Conservation (phyloP, 2,329 filamentous ascomycete species). For the Penicillium sp. region DNA sequence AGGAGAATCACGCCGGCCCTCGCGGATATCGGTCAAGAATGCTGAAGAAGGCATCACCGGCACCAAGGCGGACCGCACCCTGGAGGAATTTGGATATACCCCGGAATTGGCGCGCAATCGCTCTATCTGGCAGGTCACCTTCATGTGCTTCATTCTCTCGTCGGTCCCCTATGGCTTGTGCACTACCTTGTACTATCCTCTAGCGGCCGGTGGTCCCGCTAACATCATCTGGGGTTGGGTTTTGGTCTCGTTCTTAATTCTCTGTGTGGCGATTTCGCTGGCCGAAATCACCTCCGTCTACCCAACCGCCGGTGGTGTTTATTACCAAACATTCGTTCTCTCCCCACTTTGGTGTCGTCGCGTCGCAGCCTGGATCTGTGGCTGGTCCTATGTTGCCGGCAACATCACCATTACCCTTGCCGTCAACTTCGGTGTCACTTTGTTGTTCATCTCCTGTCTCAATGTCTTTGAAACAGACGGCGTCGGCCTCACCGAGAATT, state of each 20-base stretch:
- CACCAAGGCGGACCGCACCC: slow-evolving; percentile 19
- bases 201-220: slow-evolving; percentile 67
- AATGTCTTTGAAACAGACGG: slow-evolving; percentile 54
- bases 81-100: slow-evolving; percentile 59
- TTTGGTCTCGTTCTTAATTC: slow-evolving; percentile 60
- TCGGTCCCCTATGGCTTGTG: slow-evolving; percentile 65
- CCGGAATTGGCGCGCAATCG: slow-evolving; percentile 61
- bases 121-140: slow-evolving; percentile 40
- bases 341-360: slow-evolving; percentile 63
- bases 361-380: slow-evolving; percentile 65
- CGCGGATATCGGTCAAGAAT: slow-evolving; percentile 12
- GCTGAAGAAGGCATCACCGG: slow-evolving; percentile 12
- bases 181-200: slow-evolving; percentile 66
- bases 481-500: slow-evolving; percentile 39
- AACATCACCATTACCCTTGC: slow-evolving; percentile 75
- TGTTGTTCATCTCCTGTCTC: slow-evolving; percentile 55
- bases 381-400: slow-evolving; percentile 72
- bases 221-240: slow-evolving; percentile 69
- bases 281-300: slow-evolving; percentile 68
- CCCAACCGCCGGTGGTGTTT: slow-evolving; percentile 66
- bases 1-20: slow-evolving; percentile 10
- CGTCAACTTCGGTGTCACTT: slow-evolving; percentile 66
- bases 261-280: slow-evolving; percentile 63
- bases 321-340: slow-evolving; percentile 68
- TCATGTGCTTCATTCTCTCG: slow-evolving; percentile 64